These are phyloP conservation scores for Ulota crispa DNA, from an alignment of 225 moss, liverwort and hornwort species.

Conservation along the genomic window DNA sequence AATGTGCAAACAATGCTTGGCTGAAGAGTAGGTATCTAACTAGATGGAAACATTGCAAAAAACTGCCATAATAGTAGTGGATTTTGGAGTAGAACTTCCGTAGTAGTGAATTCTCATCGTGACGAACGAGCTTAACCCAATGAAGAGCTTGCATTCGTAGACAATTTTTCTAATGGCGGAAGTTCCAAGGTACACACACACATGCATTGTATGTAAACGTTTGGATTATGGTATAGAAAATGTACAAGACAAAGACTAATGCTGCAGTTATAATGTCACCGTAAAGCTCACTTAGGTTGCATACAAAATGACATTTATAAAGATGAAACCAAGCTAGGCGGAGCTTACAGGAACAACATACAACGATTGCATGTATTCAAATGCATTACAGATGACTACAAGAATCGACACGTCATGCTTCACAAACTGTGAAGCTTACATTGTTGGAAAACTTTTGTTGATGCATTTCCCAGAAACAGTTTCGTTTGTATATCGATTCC, in stretches of 20 bases:
- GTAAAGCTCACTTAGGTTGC: slow-evolving; percentile 14
- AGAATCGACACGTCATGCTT: slow-evolving; percentile 13
- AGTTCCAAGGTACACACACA: too few species aligned
- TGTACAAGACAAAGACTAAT: not conserved
- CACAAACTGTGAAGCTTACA: slow-evolving; percentile 9
- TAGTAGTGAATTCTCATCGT: too few species aligned
- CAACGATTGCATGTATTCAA: slow-evolving; percentile 14
- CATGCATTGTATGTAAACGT: not conserved
- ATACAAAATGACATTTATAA: not conserved
- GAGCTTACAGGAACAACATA: slow-evolving; percentile 17
- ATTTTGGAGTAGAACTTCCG: not conserved
- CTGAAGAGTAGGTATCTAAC: not conserved
- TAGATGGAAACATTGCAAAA: not conserved
- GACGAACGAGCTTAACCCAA: too few species aligned
- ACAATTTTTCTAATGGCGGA: too few species aligned
- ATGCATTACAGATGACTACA: slow-evolving; percentile 1
- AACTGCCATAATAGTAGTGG: not conserved
- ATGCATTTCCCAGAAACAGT: not conserved
- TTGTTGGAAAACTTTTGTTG: slow-evolving; percentile 4
- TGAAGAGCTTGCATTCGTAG: too few species aligned
- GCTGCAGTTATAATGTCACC: not conserved
- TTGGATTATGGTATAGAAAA: not conserved
- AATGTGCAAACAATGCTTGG: not conserved
- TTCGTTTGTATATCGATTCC: slow-evolving; percentile 6
- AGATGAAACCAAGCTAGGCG: slow-evolving; percentile 12